phyloP scores from a whole-genome alignment of 306 rosid genomes.

The Calophaca sinica region DNA sequence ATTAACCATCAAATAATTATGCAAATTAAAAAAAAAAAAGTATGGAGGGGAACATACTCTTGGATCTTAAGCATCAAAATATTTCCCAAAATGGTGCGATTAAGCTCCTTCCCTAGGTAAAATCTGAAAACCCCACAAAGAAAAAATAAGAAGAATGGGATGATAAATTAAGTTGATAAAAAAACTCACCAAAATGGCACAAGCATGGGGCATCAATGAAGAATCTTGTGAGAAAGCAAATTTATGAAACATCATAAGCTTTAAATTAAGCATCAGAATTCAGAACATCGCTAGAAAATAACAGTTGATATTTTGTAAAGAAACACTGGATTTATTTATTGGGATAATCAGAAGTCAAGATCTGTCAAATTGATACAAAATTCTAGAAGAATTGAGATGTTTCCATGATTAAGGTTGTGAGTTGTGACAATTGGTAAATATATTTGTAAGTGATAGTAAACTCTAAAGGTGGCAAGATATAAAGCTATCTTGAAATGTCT shows the following conservation, averaged over 20 bases:
- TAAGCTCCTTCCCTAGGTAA: slow-evolving; percentile 5
- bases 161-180: not conserved
- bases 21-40: not conserved
- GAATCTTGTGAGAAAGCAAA: not conserved
- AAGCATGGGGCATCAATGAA: not conserved
- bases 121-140: slow-evolving; percentile 10
- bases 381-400: not conserved
- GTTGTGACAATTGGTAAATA: not conserved
- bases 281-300: not conserved
- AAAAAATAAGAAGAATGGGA: not conserved
- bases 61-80: not conserved
- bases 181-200: not conserved
- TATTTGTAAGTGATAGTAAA: not conserved
- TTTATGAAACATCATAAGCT: not conserved
- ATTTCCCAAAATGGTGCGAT: not conserved
- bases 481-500: not conserved
- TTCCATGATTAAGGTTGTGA: not conserved
- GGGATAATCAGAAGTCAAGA: slow-evolving; percentile 2
- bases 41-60: slow-evolving; percentile 1
- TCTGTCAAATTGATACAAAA: not conserved
- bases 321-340: not conserved
- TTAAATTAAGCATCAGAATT: slow-evolving; percentile 7
- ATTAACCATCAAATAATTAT: not conserved
- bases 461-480: not conserved
- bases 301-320: not conserved